Conservation (phyloP, 1,284 basidiomycete species). For the Ustilago curta region DNA sequence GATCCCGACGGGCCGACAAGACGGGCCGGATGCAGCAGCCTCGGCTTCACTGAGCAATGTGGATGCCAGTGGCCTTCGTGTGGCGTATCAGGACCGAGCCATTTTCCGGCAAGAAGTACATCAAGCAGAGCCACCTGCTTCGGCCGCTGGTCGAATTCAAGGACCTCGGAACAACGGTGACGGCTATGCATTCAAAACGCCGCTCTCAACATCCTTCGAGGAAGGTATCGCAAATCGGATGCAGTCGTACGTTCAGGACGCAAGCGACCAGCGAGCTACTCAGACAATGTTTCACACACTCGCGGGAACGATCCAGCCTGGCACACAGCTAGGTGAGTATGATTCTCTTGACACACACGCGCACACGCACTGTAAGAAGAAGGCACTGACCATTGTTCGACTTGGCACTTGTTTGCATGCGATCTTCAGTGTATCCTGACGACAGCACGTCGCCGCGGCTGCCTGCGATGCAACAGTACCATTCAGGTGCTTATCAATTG, state of each 20-base stretch:
- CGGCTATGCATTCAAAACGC: background rate
- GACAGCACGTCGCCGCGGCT: too few species aligned
- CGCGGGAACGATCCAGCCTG: background rate
- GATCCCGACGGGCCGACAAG: background rate
- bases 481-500: too few species aligned
- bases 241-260: background rate
- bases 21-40: background rate
- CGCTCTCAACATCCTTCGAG: background rate
- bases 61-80: background rate
- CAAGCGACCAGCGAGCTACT: background rate
- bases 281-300: background rate
- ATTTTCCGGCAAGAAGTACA: background rate
- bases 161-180: background rate
- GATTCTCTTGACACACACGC: background rate
- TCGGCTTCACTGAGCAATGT: background rate
- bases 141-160: background rate
- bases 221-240: background rate
- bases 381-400: background rate
- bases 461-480: too few species aligned
- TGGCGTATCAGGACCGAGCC: conserved; percentile 3
- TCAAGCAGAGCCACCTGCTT: too few species aligned
- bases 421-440: too few species aligned
- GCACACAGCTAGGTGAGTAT: background rate
- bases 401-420: too few species aligned
- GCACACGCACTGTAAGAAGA: too few species aligned